A percentile compares a stretch with the other conserved stretches of the same genome.
Evolutionary conservation across 345 rosid species (phyloP).

Genomic region (Lagerstroemia speciosa): DNA sequence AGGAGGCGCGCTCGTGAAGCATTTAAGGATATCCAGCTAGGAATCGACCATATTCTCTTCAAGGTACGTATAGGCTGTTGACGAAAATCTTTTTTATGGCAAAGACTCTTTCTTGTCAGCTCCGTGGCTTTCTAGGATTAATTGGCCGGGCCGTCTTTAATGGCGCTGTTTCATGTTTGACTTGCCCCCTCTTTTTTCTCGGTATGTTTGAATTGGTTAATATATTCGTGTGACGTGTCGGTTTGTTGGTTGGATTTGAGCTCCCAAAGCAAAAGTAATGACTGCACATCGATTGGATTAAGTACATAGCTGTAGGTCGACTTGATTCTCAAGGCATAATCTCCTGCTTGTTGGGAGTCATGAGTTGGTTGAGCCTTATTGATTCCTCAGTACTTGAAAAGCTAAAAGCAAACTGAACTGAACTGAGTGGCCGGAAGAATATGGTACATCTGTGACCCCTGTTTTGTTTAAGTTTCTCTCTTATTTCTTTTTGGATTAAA

Average conservation of each 20-base stretch:
- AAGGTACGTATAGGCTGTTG: constrained; percentile 35
- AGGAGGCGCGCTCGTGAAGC: constrained; percentile 76
- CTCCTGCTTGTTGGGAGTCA: neutral
- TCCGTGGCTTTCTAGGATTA: neutral
- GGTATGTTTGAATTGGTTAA: no score
- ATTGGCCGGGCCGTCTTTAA: neutral
- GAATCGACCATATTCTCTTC: constrained; percentile 73
- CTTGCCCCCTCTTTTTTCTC: no score
- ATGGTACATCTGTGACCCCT: no score
- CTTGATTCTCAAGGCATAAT: neutral
- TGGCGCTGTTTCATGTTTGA: constrained; percentile 2
- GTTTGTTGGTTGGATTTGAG: neutral
- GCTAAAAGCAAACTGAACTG: no score
- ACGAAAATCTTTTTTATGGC: no score
- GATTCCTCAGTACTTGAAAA: neutral
- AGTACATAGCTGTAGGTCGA: neutral
- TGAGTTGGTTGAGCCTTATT: neutral
- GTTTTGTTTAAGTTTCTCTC: no score
- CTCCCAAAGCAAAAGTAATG: neutral
- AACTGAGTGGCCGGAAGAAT: no score
- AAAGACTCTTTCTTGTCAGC: no score
- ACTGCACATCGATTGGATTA: neutral
- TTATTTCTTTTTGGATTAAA: no score
- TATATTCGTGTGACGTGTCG: no score
- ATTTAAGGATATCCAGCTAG: constrained; percentile 58